Percentiles rank a stretch among this genome's conserved stretches.
phyloP scores from a whole-genome alignment of 441 rosid genomes.

The Cnidoscolus chayamansa region DNA sequence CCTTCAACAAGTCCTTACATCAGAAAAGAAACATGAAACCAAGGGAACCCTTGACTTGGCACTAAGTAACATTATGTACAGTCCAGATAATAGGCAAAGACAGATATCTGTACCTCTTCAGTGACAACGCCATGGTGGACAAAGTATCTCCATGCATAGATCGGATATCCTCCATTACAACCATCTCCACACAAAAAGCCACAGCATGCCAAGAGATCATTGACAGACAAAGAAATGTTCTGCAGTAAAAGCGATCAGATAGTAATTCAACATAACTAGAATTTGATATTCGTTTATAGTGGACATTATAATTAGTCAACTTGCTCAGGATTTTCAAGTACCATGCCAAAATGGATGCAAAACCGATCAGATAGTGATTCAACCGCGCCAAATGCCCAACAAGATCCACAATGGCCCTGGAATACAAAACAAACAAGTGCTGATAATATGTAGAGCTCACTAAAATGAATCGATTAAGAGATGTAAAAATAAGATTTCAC shows the following conservation, averaged over 20 bases:
- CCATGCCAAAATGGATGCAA: constrained; percentile 79
- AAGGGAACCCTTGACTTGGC: constrained; percentile 3
- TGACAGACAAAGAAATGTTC: constrained; percentile 83
- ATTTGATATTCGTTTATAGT: background rate
- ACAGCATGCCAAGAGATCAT: constrained; percentile 93
- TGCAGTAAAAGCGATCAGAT: constrained; percentile 29
- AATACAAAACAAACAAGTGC: constrained; percentile 20
- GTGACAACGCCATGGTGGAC: constrained; percentile 75
- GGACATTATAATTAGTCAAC: background rate
- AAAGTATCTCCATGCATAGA: constrained; percentile 79
- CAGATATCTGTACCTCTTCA: constrained; percentile 56
- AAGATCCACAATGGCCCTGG: constrained; percentile 97
- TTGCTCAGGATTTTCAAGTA: constrained; percentile 27
- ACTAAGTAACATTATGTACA: background rate
- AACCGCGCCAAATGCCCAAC: constrained; percentile 98
- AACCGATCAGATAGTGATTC: constrained; percentile 90
- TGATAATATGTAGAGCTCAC: constrained; percentile 17
- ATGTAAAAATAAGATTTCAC: constrained; percentile 24
- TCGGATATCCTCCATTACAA: constrained; percentile 84
- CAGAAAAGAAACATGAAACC: background rate
- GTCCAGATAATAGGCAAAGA: constrained; percentile 6
- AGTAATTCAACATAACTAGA: no score
- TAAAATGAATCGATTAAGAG: background rate
- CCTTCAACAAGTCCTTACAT: constrained; percentile 6
- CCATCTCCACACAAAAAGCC: constrained; percentile 91